phyloP scores from a whole-genome alignment of 2,329 filamentous ascomycete genomes.

The Tolypocladium capitatum region DNA sequence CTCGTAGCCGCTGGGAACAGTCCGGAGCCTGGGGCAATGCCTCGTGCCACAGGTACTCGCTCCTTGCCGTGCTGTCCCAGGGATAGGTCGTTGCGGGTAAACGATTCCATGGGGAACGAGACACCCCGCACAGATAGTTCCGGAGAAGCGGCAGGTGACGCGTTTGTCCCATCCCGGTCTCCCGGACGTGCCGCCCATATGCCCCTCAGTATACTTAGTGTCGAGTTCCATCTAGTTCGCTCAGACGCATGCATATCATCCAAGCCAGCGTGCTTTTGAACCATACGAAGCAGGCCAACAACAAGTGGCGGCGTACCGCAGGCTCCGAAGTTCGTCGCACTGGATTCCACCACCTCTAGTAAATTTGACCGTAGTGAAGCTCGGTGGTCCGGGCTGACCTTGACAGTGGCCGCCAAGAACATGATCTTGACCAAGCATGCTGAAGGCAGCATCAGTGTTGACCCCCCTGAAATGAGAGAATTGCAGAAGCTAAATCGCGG shows the following conservation, averaged over 20 bases:
- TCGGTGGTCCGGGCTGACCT: constrained; percentile 17
- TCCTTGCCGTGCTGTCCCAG: neutral
- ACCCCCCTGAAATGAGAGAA: constrained; percentile 21
- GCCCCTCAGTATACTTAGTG: constrained; percentile 10
- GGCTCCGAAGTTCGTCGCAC: constrained; percentile 18
- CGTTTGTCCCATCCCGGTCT: neutral
- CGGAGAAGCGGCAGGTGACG: neutral
- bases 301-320: constrained; percentile 21
- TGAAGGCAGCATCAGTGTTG: constrained; percentile 20
- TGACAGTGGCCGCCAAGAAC: constrained; percentile 23
- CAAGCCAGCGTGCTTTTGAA: constrained; percentile 16
- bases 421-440: constrained; percentile 23
- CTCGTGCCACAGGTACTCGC: neutral
- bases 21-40: neutral
- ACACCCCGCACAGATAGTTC: neutral
- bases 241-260: constrained; percentile 19
- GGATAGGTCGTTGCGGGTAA: neutral
- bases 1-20: neutral
- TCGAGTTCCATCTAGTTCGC: constrained; percentile 16
- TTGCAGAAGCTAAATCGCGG: constrained; percentile 24
- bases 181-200: neutral
- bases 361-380: constrained; percentile 23
- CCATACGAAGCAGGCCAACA: constrained; percentile 20
- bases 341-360: constrained; percentile 21
- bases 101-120: neutral